A percentile compares a stretch with the other conserved stretches of the same genome.
Conservation (phyloP, 1,139 yeast species). For the Meyerozyma guilliermondii region DNA sequence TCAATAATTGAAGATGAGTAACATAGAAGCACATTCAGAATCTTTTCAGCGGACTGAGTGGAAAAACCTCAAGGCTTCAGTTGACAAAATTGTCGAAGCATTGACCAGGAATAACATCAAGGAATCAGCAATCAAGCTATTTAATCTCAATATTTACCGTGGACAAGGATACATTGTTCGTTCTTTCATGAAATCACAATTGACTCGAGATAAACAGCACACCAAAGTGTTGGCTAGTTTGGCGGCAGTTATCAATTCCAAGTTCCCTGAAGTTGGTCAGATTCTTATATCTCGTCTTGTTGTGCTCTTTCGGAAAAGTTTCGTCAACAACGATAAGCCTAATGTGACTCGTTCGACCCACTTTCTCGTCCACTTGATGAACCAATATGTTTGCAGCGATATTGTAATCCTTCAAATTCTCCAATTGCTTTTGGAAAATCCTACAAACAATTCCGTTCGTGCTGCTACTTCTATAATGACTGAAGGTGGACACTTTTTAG, state of each 20-base stretch:
- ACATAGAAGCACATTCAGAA: not conserved
- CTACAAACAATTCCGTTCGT: constrained; percentile 40
- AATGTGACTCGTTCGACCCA: constrained; percentile 37
- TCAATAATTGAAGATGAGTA: no score
- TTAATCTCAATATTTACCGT: constrained; percentile 49
- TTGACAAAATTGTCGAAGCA: constrained; percentile 45
- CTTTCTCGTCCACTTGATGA: constrained; percentile 61
- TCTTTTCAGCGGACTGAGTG: constrained; percentile 46
- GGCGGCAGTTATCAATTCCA: constrained; percentile 57
- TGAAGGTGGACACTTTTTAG: constrained; percentile 20
- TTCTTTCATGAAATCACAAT: constrained; percentile 53
- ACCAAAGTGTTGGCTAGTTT: constrained; percentile 56
- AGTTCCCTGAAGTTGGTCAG: constrained; percentile 67
- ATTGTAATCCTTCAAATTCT: constrained; percentile 60
- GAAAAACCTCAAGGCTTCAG: constrained; percentile 44
- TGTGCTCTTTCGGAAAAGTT: constrained; percentile 55
- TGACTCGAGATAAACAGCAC: constrained; percentile 25
- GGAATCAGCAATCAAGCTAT: constrained; percentile 42
- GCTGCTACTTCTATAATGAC: constrained; percentile 22
- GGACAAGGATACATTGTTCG: constrained; percentile 60
- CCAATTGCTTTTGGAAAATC: constrained; percentile 48
- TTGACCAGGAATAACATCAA: constrained; percentile 45
- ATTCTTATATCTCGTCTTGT: constrained; percentile 51
- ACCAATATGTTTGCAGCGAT: constrained; percentile 63
- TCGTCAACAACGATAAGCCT: constrained; percentile 41